Conservation (phyloP, 352 stramenopile species). For the Phytophthora hibernalis region DNA sequence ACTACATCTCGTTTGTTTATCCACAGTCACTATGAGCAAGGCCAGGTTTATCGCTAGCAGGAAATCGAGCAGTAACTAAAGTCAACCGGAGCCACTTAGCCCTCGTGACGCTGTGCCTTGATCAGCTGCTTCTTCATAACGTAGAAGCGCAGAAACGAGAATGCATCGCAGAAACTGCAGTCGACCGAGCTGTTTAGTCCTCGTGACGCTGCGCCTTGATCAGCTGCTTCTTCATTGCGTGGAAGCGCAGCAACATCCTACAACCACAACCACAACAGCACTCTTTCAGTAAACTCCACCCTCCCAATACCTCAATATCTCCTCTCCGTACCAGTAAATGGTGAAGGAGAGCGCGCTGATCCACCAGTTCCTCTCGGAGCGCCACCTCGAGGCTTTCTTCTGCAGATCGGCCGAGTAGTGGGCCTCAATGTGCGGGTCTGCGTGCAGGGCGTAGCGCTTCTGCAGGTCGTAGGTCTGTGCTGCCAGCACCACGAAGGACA, state of each 20-base stretch:
- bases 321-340: slow-evolving; percentile 73
- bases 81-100: slow-evolving; percentile 31
- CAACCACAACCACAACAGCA: slow-evolving; percentile 16
- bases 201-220: slow-evolving; percentile 68
- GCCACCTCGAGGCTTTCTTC: slow-evolving; percentile 83
- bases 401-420: slow-evolving; percentile 81
- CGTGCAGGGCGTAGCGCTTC: slow-evolving; percentile 62
- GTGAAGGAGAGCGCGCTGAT: slow-evolving; percentile 87
- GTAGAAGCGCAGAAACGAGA: slow-evolving; percentile 81
- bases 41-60: neutral
- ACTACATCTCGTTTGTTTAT: neutral
- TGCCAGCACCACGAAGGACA: slow-evolving; percentile 74
- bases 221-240: slow-evolving; percentile 83
- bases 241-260: slow-evolving; percentile 84
- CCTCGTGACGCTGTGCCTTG: slow-evolving; percentile 66
- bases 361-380: slow-evolving; percentile 85
- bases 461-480: slow-evolving; percentile 84
- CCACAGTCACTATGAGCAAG: neutral
- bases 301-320: neutral
- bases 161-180: neutral
- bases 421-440: slow-evolving; percentile 43
- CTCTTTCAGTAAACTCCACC: neutral
- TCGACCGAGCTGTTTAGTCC: slow-evolving; percentile 37
- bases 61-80: neutral
- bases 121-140: slow-evolving; percentile 85